Evolutionary conservation across 371 early-diverging fungal species (phyloP).

Genomic region (Dinochytrium kinnereticum): DNA sequence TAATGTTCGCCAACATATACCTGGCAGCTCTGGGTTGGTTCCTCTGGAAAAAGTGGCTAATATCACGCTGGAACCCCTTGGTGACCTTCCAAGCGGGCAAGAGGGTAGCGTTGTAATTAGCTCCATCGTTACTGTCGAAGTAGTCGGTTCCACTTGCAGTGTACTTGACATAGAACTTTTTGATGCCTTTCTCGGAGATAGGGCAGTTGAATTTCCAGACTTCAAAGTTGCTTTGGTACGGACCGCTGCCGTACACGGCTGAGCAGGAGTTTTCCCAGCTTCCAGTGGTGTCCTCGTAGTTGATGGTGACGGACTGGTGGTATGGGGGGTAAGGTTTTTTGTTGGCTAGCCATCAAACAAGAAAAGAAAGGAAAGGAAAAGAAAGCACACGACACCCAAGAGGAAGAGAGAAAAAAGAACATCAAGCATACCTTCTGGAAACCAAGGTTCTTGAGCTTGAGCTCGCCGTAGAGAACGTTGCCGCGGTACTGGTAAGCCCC

Average conservation of each 20-base stretch:
- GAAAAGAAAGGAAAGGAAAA: no score
- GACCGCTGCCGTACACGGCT: constrained; percentile 12
- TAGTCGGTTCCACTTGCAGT: constrained; percentile 44
- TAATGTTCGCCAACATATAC: constrained; percentile 27
- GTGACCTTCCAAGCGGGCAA: neutral
- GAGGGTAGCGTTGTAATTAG: neutral
- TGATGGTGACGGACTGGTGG: constrained; percentile 1
- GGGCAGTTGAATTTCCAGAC: constrained; percentile 47
- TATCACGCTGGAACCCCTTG: constrained; percentile 19
- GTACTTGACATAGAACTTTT: constrained; percentile 53
- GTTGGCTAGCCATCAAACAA: no score
- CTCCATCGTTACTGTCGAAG: constrained; percentile 46
- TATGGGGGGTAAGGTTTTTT: no score
- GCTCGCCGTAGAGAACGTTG: constrained; percentile 12
- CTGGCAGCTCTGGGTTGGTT: neutral
- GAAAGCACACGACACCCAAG: neutral
- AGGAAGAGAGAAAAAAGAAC: neutral
- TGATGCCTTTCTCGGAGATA: constrained; percentile 38
- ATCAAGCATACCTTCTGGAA: constrained; percentile 6
- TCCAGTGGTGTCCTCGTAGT: neutral
- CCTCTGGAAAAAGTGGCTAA: constrained; percentile 9
- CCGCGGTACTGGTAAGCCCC: constrained; percentile 3
- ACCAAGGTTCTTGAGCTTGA: constrained; percentile 19
- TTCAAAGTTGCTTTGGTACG: constrained; percentile 17
- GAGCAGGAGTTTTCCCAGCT: constrained; percentile 4